Evolutionary conservation across 225 moss, liverwort and hornwort species (phyloP).

Genomic region (Thuidium tamariscinum): DNA sequence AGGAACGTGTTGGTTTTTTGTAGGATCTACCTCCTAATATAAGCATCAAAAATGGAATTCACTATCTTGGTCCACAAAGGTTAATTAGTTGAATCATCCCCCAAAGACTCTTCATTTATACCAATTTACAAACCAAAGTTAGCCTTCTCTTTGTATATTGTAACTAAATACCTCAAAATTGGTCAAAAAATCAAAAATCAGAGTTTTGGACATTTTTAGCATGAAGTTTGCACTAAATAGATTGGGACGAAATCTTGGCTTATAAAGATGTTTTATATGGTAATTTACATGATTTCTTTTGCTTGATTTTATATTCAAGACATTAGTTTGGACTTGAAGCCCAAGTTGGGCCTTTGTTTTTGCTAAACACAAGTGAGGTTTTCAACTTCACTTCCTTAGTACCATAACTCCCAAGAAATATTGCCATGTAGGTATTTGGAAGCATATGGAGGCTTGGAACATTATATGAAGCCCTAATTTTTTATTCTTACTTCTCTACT

Average conservation of each 20-base stretch:
- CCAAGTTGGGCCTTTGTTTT: accelerated
- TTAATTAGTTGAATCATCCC: not conserved
- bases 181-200: not conserved
- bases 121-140: not conserved
- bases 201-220: not conserved
- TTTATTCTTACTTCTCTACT: not conserved
- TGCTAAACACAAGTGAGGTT: not conserved
- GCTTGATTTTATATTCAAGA: not conserved
- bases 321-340: accelerated
- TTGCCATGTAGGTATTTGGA: not conserved
- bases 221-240: accelerated
- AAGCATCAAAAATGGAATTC: not conserved
- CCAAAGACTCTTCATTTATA: accelerated
- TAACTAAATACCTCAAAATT: accelerated
- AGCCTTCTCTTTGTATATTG: not conserved
- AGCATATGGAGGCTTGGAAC: accelerated
- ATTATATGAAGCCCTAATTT: accelerated
- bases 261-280: not conserved
- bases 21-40: not conserved
- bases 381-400: accelerated
- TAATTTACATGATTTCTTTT: not conserved
- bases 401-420: not conserved
- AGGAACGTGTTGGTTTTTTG: not conserved
- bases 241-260: accelerated
- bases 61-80: not conserved